Conservation (phyloP, 371 early-diverging fungal genomes). For the Apophysomyces sp. region DNA sequence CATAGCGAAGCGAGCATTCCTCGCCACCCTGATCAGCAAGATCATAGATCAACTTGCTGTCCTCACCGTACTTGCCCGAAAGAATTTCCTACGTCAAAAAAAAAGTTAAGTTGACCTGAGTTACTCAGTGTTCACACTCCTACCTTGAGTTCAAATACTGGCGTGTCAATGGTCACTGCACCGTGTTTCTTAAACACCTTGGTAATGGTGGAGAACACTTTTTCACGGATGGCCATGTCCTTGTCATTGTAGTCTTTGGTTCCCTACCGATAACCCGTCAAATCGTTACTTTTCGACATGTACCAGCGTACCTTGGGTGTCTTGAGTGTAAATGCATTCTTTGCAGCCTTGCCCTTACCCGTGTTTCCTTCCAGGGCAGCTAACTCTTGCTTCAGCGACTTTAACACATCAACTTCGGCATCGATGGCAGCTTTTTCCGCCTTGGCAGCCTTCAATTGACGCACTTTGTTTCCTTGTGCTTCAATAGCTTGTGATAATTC, state of each 20-base stretch:
- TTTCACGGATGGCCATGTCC: slow-evolving; percentile 93
- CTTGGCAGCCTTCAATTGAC: slow-evolving; percentile 58
- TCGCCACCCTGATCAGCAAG: slow-evolving; percentile 99
- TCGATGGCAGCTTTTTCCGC: slow-evolving; percentile 60
- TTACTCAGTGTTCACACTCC: no score
- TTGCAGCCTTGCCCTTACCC: slow-evolving; percentile 20
- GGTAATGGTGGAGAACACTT: slow-evolving; percentile 85
- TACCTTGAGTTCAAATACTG: slow-evolving; percentile 95
- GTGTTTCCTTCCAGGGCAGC: slow-evolving; percentile 39
- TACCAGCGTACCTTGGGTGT: slow-evolving; percentile 21
- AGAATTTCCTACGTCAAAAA: slow-evolving; percentile 69
- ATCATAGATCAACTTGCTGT: slow-evolving; percentile 98
- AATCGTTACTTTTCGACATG: neutral
- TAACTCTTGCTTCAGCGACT: slow-evolving; percentile 61
- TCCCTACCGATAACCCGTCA: slow-evolving; percentile 46
- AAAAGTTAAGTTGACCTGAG: no score
- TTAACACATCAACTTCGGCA: slow-evolving; percentile 58
- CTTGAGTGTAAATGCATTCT: slow-evolving; percentile 40
- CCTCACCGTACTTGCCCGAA: slow-evolving; percentile 99
- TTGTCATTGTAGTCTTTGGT: slow-evolving; percentile 94
- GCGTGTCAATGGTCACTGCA: slow-evolving; percentile 99
- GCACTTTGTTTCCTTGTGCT: slow-evolving; percentile 62
- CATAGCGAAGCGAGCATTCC: slow-evolving; percentile 95
- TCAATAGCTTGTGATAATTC: slow-evolving; percentile 57
- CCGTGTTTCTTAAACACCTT: slow-evolving; percentile 93